Conservation (phyloP, 768 basidiomycete genomes). For the Dendrothele bispora region DNA sequence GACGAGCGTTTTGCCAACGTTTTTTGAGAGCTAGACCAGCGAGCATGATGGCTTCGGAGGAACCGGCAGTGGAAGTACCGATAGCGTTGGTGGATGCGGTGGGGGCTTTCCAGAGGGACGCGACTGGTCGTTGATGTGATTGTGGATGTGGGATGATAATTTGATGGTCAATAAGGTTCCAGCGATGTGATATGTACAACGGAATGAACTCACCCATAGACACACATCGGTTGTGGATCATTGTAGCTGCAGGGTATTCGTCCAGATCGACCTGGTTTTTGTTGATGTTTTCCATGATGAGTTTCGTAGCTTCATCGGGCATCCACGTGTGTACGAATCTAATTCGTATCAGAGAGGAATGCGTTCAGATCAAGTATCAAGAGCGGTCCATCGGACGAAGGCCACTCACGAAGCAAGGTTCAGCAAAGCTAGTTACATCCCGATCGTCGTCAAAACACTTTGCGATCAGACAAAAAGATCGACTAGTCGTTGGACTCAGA, state of each 20-base stretch:
- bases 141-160: slow-evolving; percentile 8
- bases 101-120: slow-evolving; percentile 66
- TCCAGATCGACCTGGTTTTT: slow-evolving; percentile 70
- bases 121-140: slow-evolving; percentile 28
- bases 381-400: too few species aligned
- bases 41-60: slow-evolving; percentile 69
- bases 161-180: neutral
- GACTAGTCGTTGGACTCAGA: too few species aligned
- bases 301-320: slow-evolving; percentile 50
- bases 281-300: slow-evolving; percentile 63
- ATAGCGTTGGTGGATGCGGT: slow-evolving; percentile 52
- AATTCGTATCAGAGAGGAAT: neutral
- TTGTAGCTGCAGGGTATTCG: slow-evolving; percentile 59
- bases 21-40: slow-evolving; percentile 71
- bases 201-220: slow-evolving; percentile 45
- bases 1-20: slow-evolving; percentile 63
- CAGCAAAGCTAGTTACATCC: too few species aligned
- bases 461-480: too few species aligned
- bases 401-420: slow-evolving; percentile 64
- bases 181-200: too few species aligned
- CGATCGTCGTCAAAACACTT: too few species aligned
- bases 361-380: too few species aligned
- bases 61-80: slow-evolving; percentile 66
- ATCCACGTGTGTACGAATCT: slow-evolving; percentile 61
- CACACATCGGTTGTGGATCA: slow-evolving; percentile 53